Base-by-base conservation (phyloP, 1,139 yeast species). In the Candida glucosophila region DNA sequence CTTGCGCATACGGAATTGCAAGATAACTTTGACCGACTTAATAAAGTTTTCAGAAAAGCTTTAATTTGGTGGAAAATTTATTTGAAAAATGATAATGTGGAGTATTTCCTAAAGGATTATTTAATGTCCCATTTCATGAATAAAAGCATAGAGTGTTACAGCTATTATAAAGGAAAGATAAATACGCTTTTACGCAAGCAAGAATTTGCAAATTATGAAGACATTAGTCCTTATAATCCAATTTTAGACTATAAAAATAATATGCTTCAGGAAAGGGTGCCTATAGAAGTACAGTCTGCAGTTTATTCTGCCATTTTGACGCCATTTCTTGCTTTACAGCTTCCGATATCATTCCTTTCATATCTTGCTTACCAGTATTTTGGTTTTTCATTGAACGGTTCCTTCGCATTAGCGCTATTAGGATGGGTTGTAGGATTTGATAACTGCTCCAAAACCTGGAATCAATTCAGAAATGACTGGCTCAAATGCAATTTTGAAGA, bases 51-150 rank as follows among this genome's bases (percentile, higher is more conserved):
- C 44, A 39, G 35, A 6, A 43, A 39, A 15, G 51, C 45, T 12
- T 48, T 65, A 22, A 39, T 42, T 15, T 65, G 71, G 71, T 64
- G 67, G 66, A 61, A 51, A 33, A 43, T 65, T 12, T 65, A 65
- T 37, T 50, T 47, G 31, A 55, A 52, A 26, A 64, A 64, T 33
- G 72, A 65, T 32, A 63, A 64, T 33, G 63, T 65, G 10, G 69
- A 63, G 40, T 64, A 64, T 32, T 61, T 55, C 27, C 41, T 64
- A 23, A 63, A 61, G 30, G 70, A 64, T 30, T 62, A 37, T 32
- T 55, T 64, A 29, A 46, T 36, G 25, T 26, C 35, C 5, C 41
- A 52, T 17, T 64, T 62, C 36, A 60, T 65, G 68, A 46, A 40
- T 29, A 35, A 49, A 20, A 58, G 67, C 32, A 60, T 63, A 14